Conservation (phyloP, 805 yeast genomes). For the Candida ascalaphidarum region DNA sequence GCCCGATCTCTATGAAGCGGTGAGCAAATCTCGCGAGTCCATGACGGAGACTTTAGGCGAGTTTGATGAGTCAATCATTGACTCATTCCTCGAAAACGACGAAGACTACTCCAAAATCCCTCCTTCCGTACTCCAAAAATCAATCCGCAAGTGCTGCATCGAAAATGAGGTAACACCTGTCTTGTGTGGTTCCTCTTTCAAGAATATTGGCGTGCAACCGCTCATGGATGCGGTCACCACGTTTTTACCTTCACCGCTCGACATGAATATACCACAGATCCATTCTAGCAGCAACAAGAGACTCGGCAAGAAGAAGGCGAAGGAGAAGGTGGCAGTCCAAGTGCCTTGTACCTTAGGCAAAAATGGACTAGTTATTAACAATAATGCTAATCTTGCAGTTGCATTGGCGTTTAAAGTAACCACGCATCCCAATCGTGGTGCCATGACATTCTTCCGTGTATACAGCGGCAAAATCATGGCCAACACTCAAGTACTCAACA, state of each 20-base stretch:
- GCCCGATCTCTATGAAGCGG: slow-evolving; percentile 35
- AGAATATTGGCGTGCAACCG: slow-evolving; percentile 92
- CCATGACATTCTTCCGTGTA: slow-evolving; percentile 79
- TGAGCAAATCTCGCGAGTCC: slow-evolving; percentile 56
- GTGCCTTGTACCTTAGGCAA: no score
- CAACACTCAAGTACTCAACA: slow-evolving; percentile 55
- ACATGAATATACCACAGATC: slow-evolving; percentile 51
- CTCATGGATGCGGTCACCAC: slow-evolving; percentile 73
- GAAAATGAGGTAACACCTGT: slow-evolving; percentile 61
- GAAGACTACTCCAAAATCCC: slow-evolving; percentile 70
- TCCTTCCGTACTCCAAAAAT: slow-evolving; percentile 38
- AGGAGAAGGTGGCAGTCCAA: no score
- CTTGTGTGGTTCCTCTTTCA: slow-evolving; percentile 87
- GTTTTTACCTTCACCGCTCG: slow-evolving; percentile 77
- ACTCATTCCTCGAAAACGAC: slow-evolving; percentile 59
- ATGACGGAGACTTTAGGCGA: slow-evolving; percentile 81
- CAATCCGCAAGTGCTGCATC: slow-evolving; percentile 60
- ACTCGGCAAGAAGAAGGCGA: slow-evolving; percentile 9
- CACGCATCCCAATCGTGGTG: slow-evolving; percentile 76
- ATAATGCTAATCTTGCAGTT: slow-evolving; percentile 53
- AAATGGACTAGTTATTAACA: slow-evolving; percentile 44
- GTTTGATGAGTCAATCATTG: slow-evolving; percentile 68
- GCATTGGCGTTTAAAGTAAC: slow-evolving; percentile 90
- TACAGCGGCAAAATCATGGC: slow-evolving; percentile 71
- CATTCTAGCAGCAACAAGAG: slow-evolving; percentile 11